Evolutionary conservation across 1,139 yeast species (phyloP).

Genomic region (Casaregolazyma suthepensis): DNA sequence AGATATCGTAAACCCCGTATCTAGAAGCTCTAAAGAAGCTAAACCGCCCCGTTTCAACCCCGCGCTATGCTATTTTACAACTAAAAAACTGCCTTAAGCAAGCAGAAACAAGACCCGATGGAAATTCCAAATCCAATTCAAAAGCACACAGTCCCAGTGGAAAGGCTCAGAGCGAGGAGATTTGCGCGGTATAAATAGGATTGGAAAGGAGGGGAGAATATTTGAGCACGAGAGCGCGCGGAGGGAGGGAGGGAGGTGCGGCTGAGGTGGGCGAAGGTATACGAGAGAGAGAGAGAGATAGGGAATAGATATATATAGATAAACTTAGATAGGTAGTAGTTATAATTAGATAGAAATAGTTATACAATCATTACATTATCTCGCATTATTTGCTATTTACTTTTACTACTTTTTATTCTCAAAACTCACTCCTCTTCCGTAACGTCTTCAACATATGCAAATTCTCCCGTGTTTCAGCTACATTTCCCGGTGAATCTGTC

Average conservation of each 20-base stretch:
- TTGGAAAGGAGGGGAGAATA: not conserved
- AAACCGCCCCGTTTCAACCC: not conserved
- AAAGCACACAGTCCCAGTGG: not conserved
- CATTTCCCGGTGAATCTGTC: not conserved
- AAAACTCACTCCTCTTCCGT: constrained; percentile 1
- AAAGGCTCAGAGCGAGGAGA: not conserved
- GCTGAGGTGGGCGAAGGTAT: too few relatives aligned
- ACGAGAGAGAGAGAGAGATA: too few relatives aligned
- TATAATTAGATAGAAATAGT: too few relatives aligned
- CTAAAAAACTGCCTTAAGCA: not conserved
- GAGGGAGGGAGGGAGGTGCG: not conserved
- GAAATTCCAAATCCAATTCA: not conserved
- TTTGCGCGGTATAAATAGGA: not conserved
- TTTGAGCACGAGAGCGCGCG: not conserved
- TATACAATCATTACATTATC: too few relatives aligned
- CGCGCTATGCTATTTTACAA: not conserved
- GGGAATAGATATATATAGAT: too few relatives aligned
- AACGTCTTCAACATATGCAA: constrained; percentile 3
- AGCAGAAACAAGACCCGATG: not conserved
- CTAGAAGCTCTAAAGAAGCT: too few relatives aligned
- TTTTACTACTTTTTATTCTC: too few relatives aligned
- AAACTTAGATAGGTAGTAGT: too few relatives aligned
- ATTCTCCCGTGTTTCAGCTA: not conserved
- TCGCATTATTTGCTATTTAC: too few relatives aligned
- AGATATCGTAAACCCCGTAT: too few relatives aligned